These are phyloP conservation scores for Phialophora chinensis DNA, from an alignment of 2,329 filamentous ascomycete genomes.

Conservation along the genomic window DNA sequence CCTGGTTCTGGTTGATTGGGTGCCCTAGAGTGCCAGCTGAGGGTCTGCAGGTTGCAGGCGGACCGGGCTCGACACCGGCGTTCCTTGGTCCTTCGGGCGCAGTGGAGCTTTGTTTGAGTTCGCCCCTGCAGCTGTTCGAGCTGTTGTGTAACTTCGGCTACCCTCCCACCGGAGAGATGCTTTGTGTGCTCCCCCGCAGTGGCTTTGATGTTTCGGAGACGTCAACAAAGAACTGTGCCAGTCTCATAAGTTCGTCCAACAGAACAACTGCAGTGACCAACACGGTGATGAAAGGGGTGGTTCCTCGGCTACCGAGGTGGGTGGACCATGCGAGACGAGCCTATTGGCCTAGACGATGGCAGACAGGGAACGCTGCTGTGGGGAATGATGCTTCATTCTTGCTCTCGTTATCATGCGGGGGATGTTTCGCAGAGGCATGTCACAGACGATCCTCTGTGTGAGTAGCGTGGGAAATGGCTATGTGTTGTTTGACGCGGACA, in stretches of 20 bases:
- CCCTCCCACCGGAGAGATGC: background rate
- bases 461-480: background rate
- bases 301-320: background rate
- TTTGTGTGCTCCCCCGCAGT: slow-evolving; percentile 1
- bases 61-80: background rate
- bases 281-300: background rate
- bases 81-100: background rate
- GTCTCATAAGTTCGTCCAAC: background rate
- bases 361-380: background rate
- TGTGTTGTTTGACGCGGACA: too few relatives aligned
- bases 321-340: slow-evolving; percentile 1
- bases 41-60: slow-evolving; percentile 7
- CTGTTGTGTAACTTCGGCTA: slow-evolving; percentile 2
- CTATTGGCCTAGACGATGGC: background rate
- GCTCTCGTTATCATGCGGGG: background rate
- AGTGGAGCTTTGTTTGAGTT: background rate
- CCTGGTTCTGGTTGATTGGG: background rate
- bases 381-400: background rate
- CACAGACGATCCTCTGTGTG: background rate
- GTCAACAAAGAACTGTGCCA: background rate
- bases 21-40: background rate
- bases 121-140: background rate
- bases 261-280: background rate
- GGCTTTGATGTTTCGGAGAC: background rate
- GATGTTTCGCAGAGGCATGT: background rate